phyloP scores from a whole-genome alignment of 176 grass and related monocot species.

The Poa annua region DNA sequence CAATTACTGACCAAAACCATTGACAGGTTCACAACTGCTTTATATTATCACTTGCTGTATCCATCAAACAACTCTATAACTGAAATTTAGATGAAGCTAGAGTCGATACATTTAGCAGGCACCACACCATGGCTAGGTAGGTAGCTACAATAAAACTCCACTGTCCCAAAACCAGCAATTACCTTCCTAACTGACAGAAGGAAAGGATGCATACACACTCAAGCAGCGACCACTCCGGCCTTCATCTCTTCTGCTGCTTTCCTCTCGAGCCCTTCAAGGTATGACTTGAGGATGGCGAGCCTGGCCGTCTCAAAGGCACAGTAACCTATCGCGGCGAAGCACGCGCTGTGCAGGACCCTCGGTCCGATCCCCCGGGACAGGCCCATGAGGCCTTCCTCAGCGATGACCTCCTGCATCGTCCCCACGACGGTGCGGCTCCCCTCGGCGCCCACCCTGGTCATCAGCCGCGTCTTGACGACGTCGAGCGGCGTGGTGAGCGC shows the following conservation, averaged over 20 bases:
- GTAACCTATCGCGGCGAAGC: slow-evolving; percentile 86
- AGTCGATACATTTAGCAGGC: slow-evolving; percentile 16
- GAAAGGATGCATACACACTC: slow-evolving; percentile 9
- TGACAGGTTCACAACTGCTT: neutral
- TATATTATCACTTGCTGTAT: slow-evolving; percentile 15
- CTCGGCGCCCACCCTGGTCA: slow-evolving; percentile 67
- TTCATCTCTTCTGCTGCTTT: slow-evolving; percentile 27
- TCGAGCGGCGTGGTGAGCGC: slow-evolving; percentile 84
- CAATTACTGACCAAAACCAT: neutral
- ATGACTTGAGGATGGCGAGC: slow-evolving; percentile 66
- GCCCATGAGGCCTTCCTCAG: slow-evolving; percentile 71
- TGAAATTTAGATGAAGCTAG: slow-evolving; percentile 20
- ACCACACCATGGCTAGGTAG: slow-evolving; percentile 5
- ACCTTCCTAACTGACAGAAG: slow-evolving; percentile 17
- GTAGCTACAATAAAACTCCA: slow-evolving; percentile 37
- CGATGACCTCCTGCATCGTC: slow-evolving; percentile 76
- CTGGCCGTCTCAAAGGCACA: slow-evolving; percentile 85
- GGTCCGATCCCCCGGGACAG: slow-evolving; percentile 76
- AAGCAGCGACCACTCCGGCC: slow-evolving; percentile 15
- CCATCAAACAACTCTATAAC: slow-evolving; percentile 39
- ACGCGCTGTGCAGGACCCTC: slow-evolving; percentile 88
- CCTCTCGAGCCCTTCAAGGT: slow-evolving; percentile 53
- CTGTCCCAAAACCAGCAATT: slow-evolving; percentile 1
- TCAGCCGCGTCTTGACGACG: slow-evolving; percentile 87
- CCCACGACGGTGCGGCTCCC: slow-evolving; percentile 69